Evolutionary conservation across 2,329 filamentous ascomycete genomes (phyloP).

Genomic region (Aspergillus fumigatiaffinis): DNA sequence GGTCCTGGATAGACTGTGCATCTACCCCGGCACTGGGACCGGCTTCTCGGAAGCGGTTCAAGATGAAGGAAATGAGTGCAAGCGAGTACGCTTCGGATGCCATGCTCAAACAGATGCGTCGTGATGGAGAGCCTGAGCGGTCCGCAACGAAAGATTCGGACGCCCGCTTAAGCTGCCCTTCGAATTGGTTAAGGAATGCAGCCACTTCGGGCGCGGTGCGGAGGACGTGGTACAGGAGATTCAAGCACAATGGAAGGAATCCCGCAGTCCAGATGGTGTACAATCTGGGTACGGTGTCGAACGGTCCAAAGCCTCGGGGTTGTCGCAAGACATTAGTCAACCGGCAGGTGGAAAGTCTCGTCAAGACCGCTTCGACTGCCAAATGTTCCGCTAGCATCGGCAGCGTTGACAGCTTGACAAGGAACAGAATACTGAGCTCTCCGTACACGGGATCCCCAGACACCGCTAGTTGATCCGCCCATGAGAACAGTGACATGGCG

Average conservation of each 20-base stretch:
- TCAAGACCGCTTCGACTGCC: constrained; percentile 78
- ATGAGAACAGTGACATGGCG: constrained; percentile 84
- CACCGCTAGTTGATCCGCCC: constrained; percentile 78
- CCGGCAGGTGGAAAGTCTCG: constrained; percentile 73
- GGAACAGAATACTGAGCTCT: constrained; percentile 82
- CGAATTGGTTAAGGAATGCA: constrained; percentile 85
- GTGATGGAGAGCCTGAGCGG: constrained; percentile 41
- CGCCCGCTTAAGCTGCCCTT: constrained; percentile 69
- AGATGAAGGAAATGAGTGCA: constrained; percentile 68
- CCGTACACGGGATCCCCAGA: constrained; percentile 86
- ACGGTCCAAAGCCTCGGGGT: constrained; percentile 67
- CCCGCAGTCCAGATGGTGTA: constrained; percentile 89
- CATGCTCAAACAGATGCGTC: constrained; percentile 67
- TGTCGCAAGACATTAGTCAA: constrained; percentile 72
- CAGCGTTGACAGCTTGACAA: constrained; percentile 81
- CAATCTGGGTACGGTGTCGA: constrained; percentile 70
- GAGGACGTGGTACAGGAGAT: constrained; percentile 78
- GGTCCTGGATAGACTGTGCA: constrained; percentile 60
- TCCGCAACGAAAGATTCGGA: constrained; percentile 63
- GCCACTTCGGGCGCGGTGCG: constrained; percentile 78
- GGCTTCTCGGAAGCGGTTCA: constrained; percentile 60
- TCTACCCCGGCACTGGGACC: constrained; percentile 61
- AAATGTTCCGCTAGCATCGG: constrained; percentile 82
- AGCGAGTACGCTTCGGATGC: constrained; percentile 76
- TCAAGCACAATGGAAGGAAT: constrained; percentile 81